These are phyloP conservation scores for Exsudoporus frostii DNA, from an alignment of 768 basidiomycete species.

Conservation along the genomic window DNA sequence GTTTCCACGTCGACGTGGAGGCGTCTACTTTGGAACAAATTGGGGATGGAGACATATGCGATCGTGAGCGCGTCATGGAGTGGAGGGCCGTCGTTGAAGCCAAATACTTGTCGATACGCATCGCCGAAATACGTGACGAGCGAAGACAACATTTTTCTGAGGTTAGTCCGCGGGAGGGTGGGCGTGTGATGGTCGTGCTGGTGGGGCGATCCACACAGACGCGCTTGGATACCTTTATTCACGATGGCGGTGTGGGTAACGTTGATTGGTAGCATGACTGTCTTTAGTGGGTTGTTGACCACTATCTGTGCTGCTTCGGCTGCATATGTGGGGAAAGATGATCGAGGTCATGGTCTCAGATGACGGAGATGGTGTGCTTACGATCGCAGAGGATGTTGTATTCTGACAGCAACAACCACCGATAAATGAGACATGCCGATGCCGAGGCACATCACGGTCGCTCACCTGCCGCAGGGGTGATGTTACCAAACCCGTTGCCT, in stretches of 20 bases:
- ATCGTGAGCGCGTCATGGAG: constrained; percentile 85
- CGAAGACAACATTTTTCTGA: constrained; percentile 73
- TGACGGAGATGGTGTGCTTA: constrained; percentile 37
- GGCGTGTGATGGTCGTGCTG: constrained; percentile 19
- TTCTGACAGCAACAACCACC: constrained; percentile 40
- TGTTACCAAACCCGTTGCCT: constrained; percentile 81
- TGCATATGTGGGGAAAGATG: constrained; percentile 23
- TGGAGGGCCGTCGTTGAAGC: constrained; percentile 84
- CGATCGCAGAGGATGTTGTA: constrained; percentile 83
- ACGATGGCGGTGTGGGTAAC: constrained; percentile 86
- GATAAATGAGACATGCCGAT: neutral
- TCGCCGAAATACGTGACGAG: constrained; percentile 72
- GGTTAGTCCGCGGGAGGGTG: constrained; percentile 36
- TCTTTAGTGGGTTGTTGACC: constrained; percentile 64
- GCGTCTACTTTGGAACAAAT: constrained; percentile 59
- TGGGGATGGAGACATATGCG: constrained; percentile 68
- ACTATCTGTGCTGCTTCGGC: constrained; percentile 85
- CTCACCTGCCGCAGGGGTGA: constrained; percentile 68
- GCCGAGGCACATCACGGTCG: neutral
- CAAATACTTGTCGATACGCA: constrained; percentile 68
- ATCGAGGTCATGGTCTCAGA: neutral
- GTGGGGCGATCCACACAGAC: constrained; percentile 46
- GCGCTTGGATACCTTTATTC: constrained; percentile 47
- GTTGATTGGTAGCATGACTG: constrained; percentile 80
- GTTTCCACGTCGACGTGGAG: constrained; percentile 84